Evolutionary conservation across 1,284 basidiomycete species (phyloP).

Genomic region (Pholiota adiposa): DNA sequence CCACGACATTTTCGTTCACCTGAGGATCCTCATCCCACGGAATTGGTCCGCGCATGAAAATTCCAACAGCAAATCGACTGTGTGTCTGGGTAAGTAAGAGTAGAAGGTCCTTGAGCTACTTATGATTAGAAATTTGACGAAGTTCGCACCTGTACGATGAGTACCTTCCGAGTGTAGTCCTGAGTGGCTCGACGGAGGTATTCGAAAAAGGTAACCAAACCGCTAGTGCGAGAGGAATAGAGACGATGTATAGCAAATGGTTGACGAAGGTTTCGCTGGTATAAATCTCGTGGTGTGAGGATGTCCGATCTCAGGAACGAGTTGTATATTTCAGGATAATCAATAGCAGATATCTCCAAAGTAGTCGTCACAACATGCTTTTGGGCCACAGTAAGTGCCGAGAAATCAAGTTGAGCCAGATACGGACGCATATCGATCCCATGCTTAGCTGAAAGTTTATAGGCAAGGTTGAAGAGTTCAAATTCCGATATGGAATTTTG

Average conservation of each 20-base stretch:
- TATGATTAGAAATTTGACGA: no score
- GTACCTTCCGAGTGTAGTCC: constrained; percentile 58
- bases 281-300: constrained; percentile 51
- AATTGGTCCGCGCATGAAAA: constrained; percentile 64
- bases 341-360: constrained; percentile 40
- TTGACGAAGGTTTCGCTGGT: constrained; percentile 49
- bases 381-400: constrained; percentile 53
- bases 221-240: constrained; percentile 57
- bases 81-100: constrained; percentile 56
- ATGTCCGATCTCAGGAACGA: constrained; percentile 64
- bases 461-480: constrained; percentile 56
- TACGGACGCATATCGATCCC: constrained; percentile 48
- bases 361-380: constrained; percentile 53
- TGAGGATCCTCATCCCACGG: constrained; percentile 65
- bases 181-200: constrained; percentile 58
- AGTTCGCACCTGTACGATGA: constrained; percentile 63
- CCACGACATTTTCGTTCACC: constrained; percentile 62
- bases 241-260: constrained; percentile 63
- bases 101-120: no score
- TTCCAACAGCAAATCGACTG: constrained; percentile 60
- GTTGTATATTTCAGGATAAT: constrained; percentile 60
- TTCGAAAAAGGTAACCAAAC: constrained; percentile 61
- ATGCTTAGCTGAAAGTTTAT: constrained; percentile 47
- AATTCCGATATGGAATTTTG: constrained; percentile 61
- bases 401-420: constrained; percentile 55